Percentiles rank a stretch among this genome's conserved stretches.
phyloP scores from a whole-genome alignment of 768 basidiomycete genomes.

The Basidioascus undulatus region DNA sequence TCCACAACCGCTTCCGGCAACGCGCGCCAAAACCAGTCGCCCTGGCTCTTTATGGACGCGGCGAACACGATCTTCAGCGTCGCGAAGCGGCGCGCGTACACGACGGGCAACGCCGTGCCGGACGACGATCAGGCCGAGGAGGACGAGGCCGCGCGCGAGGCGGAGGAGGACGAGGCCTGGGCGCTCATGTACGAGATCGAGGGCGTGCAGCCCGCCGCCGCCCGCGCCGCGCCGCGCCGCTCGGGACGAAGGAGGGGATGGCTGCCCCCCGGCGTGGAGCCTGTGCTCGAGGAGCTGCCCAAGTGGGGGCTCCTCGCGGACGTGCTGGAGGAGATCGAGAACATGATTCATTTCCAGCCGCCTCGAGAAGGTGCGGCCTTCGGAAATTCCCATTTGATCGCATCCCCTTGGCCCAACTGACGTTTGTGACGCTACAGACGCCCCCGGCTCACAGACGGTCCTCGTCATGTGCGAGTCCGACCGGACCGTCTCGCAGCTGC shows the following conservation, averaged over 20 bases:
- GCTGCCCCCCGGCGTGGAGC: conserved; percentile 55
- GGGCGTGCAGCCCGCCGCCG: conserved; percentile 6
- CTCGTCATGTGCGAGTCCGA: conserved; percentile 73
- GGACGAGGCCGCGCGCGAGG: conserved; percentile 1
- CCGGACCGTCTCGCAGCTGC: conserved; percentile 44
- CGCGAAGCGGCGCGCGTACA: conserved; percentile 62
- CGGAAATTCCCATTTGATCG: too few species aligned
- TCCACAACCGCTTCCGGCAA: conserved; percentile 26
- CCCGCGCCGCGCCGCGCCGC: too few species aligned
- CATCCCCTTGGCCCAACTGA: neutral
- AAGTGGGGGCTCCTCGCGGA: conserved; percentile 76
- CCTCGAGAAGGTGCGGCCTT: too few species aligned
- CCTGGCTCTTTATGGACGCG: conserved; percentile 80
- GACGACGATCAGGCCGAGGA: conserved; percentile 9
- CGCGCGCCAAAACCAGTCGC: conserved; percentile 41
- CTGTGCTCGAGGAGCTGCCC: conserved; percentile 75
- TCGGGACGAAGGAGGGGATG: conserved; percentile 25
- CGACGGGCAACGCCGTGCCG: conserved; percentile 17
- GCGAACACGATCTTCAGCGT: conserved; percentile 63
- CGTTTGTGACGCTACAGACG: conserved; percentile 9
- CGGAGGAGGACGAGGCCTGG: conserved; percentile 6
- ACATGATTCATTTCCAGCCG: conserved; percentile 40
- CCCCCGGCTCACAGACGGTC: conserved; percentile 42
- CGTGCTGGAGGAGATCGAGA: conserved; percentile 74
- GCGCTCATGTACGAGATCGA: conserved; percentile 4